A percentile compares a stretch with the other conserved stretches of the same genome.
phyloP scores from a whole-genome alignment of 2,329 filamentous ascomycete genomes.

The Colletotrichum coccodes region DNA sequence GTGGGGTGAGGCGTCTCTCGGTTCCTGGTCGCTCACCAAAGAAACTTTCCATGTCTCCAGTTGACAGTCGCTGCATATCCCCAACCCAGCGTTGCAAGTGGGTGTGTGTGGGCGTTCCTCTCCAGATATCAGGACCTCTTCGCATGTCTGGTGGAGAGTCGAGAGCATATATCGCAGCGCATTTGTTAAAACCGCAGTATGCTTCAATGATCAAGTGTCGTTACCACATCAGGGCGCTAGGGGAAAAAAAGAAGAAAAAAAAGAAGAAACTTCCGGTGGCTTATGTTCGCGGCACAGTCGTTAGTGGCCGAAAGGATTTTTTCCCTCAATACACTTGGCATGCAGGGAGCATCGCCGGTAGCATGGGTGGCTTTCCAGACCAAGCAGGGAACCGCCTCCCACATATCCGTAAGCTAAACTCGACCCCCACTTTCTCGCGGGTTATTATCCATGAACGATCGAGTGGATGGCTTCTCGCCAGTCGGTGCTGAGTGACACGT shows the following conservation, averaged over 20 bases:
- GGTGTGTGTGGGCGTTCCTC: background rate
- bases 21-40: slow-evolving; percentile 8
- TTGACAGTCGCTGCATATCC: slow-evolving; percentile 1
- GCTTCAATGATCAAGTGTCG: background rate
- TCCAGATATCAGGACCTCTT: background rate
- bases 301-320: slow-evolving; percentile 1
- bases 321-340: slow-evolving; percentile 21
- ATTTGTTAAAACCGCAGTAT: background rate
- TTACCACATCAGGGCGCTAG: background rate
- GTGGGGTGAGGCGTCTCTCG: slow-evolving; percentile 13
- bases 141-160: background rate
- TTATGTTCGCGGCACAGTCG: background rate
- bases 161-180: background rate
- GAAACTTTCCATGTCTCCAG: slow-evolving; percentile 2
- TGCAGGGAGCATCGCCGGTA: slow-evolving; percentile 23
- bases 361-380: slow-evolving; percentile 1
- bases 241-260: too few species aligned
- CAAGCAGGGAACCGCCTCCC: slow-evolving; percentile 12
- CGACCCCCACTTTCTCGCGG: slow-evolving; percentile 20
- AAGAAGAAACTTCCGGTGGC: background rate
- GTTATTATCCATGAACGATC: slow-evolving; percentile 22
- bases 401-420: slow-evolving; percentile 24
- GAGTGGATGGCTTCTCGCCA: background rate
- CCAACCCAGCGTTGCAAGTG: background rate
- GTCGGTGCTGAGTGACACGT: slow-evolving; percentile 5